Base-by-base conservation (phyloP, 495 filamentous ascomycete species). In the Cercophora samala region DNA sequence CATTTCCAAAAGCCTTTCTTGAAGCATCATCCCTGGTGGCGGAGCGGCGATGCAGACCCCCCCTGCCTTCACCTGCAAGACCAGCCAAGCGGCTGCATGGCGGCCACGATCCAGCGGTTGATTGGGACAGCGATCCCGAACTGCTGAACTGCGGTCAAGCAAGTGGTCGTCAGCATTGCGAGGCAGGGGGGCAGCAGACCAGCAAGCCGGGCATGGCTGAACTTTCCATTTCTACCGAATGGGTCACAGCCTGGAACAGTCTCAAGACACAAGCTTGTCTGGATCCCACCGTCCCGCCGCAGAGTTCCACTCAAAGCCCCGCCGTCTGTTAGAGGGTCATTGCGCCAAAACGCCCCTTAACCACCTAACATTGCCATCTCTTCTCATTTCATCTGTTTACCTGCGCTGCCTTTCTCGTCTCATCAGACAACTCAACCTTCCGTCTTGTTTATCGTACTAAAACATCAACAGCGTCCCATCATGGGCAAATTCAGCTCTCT, bases 401-500 rank as follows among this genome's bases (percentile, higher is more conserved):
- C 54, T 25, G 29, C 22, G 8, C 8, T 25, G 9, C 8, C 26
- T 11, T n/a, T 61, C 55, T 64, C 53, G 21, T 46, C 21, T 52
- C 19, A 56, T 53, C 22, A 58, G 15, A n/a, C 37, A 17, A 23
- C 3, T 23, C 60, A 51, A 17, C 29, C 17, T 58, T 58, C 15
- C 21, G 11, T 67, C 22, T 59, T 63, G 18, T 62, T n/a, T 15
- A 17, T 18, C 18, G 17, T 51, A 23, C 26, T 66, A 54, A 70
- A 13, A 17, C 29, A 3, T 18, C n/a, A 3, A 24, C 61, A 68
- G 53, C 46, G 13, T 26, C 60, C 62, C 79, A 80, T 68, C 58
- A 92, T 92, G 90, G 84, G 82, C 75, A 86, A 83, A 66, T 85
- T 90, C 73, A 85, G 89, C 69, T 21, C 24, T 32, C 18, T 67